Base-by-base conservation (phyloP, 2,329 filamentous ascomycete genomes). In the Hymenoscyphus repandus region DNA sequence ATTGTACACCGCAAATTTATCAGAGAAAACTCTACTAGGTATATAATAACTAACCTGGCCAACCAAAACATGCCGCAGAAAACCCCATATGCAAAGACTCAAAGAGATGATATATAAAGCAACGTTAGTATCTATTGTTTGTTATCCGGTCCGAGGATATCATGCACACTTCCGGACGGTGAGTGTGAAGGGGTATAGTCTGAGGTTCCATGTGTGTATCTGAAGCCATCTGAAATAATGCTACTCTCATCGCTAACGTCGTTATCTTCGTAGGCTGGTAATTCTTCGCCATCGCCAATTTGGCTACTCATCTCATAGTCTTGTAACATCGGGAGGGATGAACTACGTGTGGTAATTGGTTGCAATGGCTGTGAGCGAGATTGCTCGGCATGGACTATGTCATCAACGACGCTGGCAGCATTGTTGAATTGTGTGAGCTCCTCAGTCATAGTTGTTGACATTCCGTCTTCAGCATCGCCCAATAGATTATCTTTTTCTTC, bases 201-300 rank as follows among this genome's bases (percentile, higher is more conserved):
- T 1, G 41, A 55, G 36, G 58, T 55, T 7, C 61, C 63, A 2
- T 58, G 61, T 6, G 53, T 61, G 53, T 63, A 63, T 44, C 58
- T 41, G 27, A 64, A 64, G 0, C 63, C 63, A 59, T 65, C 60
- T 1, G 62, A 57, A 11, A 64, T 54, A 4, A 63, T 20, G 15
- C 52, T 55, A 10, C 54, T 42, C 27, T 47, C 40, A 3, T 63
- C 61, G 39, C 57, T 58, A 10, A 55, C 55, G 49, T 63, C 58
- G 32, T 55, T 53, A 51, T 63, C 56, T 33, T 59, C 61, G 43
- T 64, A 62, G 5, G 60, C 59, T n/a, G 60, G 62, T 7, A 62
- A 39, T 27, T 62, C 57, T 34, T 61, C 60, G 5, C 50, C 54
- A 41, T 51, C 45, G 3, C 55, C 54, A 13, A 56, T 27, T 22